phyloP scores from a whole-genome alignment of 73 alveolate genomes.

The Blepharisma stoltei region DNA sequence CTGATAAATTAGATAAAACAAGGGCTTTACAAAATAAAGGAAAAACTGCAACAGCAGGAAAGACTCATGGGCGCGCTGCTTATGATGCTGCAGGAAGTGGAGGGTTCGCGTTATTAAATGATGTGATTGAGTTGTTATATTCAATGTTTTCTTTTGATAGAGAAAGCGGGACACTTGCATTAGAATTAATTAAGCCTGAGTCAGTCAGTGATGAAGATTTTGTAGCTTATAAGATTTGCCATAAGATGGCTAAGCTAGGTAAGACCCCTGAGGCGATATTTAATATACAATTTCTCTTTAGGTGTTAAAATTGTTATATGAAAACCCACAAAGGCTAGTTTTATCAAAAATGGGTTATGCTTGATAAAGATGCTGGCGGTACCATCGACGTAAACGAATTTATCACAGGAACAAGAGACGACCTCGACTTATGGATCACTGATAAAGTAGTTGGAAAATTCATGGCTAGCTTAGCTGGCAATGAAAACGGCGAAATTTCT shows the following conservation, averaged over 20 bases:
- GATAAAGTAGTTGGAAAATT: not conserved
- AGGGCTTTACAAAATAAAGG: not conserved
- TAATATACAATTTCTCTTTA: too few species aligned
- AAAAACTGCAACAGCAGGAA: not conserved
- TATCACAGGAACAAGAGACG: slow-evolving; percentile 16
- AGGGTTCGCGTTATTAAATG: not conserved
- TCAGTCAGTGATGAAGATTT: not conserved
- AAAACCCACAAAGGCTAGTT: too few species aligned
- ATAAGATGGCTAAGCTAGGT: slow-evolving; percentile 33
- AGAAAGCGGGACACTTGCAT: not conserved
- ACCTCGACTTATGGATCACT: slow-evolving; percentile 13
- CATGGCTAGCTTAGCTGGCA: not conserved
- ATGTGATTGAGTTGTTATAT: not conserved
- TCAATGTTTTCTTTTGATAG: not conserved
- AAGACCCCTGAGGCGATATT: slow-evolving; percentile 17
- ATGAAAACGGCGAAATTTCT: slow-evolving; percentile 4
- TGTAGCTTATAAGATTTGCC: slow-evolving; percentile 13
- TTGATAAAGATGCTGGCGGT: slow-evolving; percentile 27
- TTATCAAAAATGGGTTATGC: too few species aligned
- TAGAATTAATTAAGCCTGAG: slow-evolving; percentile 21
- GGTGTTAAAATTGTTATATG: too few species aligned
- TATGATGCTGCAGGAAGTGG: slow-evolving; percentile 25
- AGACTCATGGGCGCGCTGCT: not conserved
- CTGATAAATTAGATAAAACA: not conserved
- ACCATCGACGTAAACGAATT: not conserved